Base-by-base conservation (phyloP, 495 filamentous ascomycete genomes). In the Penicillium cinerascens region DNA sequence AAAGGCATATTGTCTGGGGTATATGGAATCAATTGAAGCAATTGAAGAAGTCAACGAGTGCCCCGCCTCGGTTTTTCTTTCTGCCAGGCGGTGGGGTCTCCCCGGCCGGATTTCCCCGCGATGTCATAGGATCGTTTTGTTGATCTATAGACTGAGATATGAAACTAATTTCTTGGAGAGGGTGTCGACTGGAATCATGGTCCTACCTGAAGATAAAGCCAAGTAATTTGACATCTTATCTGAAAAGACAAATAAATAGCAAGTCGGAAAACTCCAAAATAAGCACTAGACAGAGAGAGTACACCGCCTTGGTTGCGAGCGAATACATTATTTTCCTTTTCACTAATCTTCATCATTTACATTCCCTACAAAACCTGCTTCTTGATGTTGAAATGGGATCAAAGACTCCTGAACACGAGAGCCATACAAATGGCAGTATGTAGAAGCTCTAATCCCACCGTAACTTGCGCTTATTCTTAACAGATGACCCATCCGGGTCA, bases 321-420 rank as follows among this genome's bases (percentile, higher is more conserved):
- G 37, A 39, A 39, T 9, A 18, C 18, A 7, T 16, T 5, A 17
- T 1, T 18, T 39, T 20, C 6, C 37, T 16, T 18, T 4, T 1
- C 16, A n/a, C 37, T 39, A 7, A 4, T 39, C n/a, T 39, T 10
- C 16, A 39, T 1, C n/a, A 35, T n/a, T 16, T 9, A 42, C 15
- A 27, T 16, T 44, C 17, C 16, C 20, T 35, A 16, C 41, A 33
- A 43, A 8, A 13, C 10, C 27, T 37, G 42, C 23, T 21, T 23
- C 51, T 58, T 56, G 18, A 67, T 67, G 54, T 66, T 35, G 56
- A 58, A 27, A 68, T 68, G 65, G 65, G 65, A 43, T 61, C 65
- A 6, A 64, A 65, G 41, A 60, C 65, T 47, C 49, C 44, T 40
- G 65, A 68, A 40, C 47, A 66, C 27, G 63, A 64, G 35, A 29